Evolutionary conservation across 2,329 filamentous ascomycete species (phyloP).

Genomic region (Aspergillus intermedius): DNA sequence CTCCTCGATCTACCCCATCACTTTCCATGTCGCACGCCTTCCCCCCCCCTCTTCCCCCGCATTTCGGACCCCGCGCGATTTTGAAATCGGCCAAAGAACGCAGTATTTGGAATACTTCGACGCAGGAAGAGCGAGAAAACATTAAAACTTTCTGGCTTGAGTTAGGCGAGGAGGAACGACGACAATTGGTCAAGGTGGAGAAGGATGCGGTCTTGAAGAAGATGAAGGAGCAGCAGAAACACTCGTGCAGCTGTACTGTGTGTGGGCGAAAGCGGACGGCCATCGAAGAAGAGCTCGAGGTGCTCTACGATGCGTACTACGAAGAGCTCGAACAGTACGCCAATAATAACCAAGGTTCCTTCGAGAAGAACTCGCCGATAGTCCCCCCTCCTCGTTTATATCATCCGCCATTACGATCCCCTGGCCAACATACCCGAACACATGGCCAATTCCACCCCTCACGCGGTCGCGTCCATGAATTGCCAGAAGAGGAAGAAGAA

Average conservation of each 20-base stretch:
- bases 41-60: slow-evolving; percentile 39
- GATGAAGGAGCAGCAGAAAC: slow-evolving; percentile 99
- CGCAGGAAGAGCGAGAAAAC: slow-evolving; percentile 86
- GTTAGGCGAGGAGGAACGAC: slow-evolving; percentile 86
- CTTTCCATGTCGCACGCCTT: slow-evolving; percentile 36
- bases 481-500: slow-evolving; percentile 52
- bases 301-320: slow-evolving; percentile 97
- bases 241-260: slow-evolving; percentile 96
- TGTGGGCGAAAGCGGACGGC: slow-evolving; percentile 93
- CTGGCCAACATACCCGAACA: slow-evolving; percentile 53
- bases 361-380: slow-evolving; percentile 60
- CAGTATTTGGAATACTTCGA: slow-evolving; percentile 90
- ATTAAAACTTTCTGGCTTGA: slow-evolving; percentile 99
- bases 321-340: slow-evolving; percentile 97
- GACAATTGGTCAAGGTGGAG: slow-evolving; percentile 93
- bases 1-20: slow-evolving; percentile 39
- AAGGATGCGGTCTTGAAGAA: slow-evolving; percentile 97
- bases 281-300: slow-evolving; percentile 96
- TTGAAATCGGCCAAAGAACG: slow-evolving; percentile 62
- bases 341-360: slow-evolving; percentile 64
- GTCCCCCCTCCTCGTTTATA: slow-evolving; percentile 60
- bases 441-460: slow-evolving; percentile 58
- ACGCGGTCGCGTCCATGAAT: slow-evolving; percentile 61
- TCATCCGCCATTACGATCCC: slow-evolving; percentile 50
- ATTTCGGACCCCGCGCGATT: slow-evolving; percentile 36